Conservation (phyloP, 345 rosid genomes). For the Xanthoceras sorbifolium region DNA sequence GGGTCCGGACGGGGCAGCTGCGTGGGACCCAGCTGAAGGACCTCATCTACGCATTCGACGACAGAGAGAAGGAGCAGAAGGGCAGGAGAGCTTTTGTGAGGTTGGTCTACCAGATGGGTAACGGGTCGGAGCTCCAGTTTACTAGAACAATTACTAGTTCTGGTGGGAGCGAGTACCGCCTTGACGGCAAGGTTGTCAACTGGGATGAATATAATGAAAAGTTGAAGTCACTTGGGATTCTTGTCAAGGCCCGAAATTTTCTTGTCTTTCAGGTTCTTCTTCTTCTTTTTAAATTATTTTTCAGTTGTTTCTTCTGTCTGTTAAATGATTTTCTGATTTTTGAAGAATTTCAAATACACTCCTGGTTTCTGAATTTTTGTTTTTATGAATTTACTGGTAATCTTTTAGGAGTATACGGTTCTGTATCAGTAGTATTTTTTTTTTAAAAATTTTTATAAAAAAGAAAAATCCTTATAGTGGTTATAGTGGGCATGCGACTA, state of each 20-base stretch:
- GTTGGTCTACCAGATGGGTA: constrained; percentile 65
- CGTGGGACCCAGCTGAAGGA: constrained; percentile 97
- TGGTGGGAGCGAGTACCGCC: constrained; percentile 88
- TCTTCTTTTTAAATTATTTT: constrained; percentile 1
- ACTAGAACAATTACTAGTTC: constrained; percentile 70
- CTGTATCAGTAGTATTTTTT: background rate
- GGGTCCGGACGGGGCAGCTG: constrained; percentile 94
- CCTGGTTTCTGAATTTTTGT: too few relatives aligned
- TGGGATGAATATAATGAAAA: constrained; percentile 86
- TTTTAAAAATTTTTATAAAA: too few relatives aligned
- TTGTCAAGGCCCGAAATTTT: constrained; percentile 96
- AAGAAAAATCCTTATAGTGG: too few relatives aligned
- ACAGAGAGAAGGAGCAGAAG: constrained; percentile 85
- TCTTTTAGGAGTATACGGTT: too few relatives aligned
- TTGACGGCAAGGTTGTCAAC: constrained; percentile 72
- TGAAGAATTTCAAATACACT: background rate
- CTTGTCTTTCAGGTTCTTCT: constrained; percentile 89
- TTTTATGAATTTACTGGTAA: too few relatives aligned
- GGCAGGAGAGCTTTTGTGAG: constrained; percentile 88
- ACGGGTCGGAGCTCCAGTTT: constrained; percentile 75
- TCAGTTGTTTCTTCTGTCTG: background rate
- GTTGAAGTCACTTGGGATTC: constrained; percentile 80
- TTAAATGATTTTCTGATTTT: background rate
- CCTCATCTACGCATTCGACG: constrained; percentile 90
- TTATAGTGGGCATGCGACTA: too few relatives aligned